A percentile compares a stretch with the other conserved stretches of the same genome.
Evolutionary conservation across 106 monocot genomes (phyloP).

Genomic region (Dendrobium huoshanense): DNA sequence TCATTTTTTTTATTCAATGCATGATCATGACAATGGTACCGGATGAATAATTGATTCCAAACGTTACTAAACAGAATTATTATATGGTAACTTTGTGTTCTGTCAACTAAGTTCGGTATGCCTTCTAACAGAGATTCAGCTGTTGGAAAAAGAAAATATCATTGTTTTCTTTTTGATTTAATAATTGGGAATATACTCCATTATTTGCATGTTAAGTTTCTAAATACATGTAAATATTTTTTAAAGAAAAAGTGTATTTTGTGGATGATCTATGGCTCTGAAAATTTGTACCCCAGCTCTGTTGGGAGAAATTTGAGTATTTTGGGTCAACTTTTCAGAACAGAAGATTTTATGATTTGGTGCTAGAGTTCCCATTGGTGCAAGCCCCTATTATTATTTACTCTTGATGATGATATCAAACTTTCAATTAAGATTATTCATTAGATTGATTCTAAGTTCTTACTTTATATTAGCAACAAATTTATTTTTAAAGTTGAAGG

Average conservation of each 20-base stretch:
- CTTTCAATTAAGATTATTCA: no score
- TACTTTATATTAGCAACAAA: no score
- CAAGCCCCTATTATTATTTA: no score
- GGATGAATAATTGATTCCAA: not conserved
- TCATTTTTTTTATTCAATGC: not conserved
- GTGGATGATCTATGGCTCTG: not conserved
- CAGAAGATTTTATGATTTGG: no score
- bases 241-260: not conserved
- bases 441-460: no score
- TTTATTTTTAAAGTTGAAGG: no score
- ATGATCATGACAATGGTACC: not conserved
- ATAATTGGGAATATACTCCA: not conserved
- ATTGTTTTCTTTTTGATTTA: not conserved
- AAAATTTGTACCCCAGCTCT: no score
- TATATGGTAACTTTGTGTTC: not conserved
- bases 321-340: no score
- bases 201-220: not conserved
- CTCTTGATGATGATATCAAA: no score
- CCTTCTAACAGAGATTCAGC: not conserved
- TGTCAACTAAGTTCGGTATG: not conserved
- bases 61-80: not conserved
- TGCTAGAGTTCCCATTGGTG: no score
- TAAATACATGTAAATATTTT: not conserved
- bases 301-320: no score
- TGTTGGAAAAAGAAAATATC: not conserved